Percentiles rank a stretch among this genome's conserved stretches.
phyloP scores from a whole-genome alignment of 345 rosid genomes.

The Eucalyptus caleyi region DNA sequence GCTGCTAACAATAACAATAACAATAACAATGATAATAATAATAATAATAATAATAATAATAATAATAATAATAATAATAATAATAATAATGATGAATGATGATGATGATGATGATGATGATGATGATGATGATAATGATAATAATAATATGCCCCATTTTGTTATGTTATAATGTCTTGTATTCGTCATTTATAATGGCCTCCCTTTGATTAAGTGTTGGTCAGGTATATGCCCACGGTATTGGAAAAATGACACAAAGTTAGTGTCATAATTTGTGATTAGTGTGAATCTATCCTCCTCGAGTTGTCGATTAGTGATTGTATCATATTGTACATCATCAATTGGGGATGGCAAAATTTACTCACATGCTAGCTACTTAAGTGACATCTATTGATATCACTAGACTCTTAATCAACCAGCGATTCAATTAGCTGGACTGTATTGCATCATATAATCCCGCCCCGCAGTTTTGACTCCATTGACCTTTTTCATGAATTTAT shows the following conservation, averaged over 20 bases:
- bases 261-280: not conserved
- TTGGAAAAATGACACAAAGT: not conserved
- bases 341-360: not conserved
- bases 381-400: not conserved
- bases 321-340: not conserved
- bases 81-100: no score
- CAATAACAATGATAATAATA: no score
- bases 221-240: no score
- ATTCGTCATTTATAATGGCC: no score
- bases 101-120: no score
- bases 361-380: not conserved
- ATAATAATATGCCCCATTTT: no score
- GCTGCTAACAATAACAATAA: no score
- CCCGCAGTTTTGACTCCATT: not conserved
- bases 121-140: no score
- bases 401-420: fast-evolving
- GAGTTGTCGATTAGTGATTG: not conserved
- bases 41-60: no score
- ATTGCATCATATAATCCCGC: not conserved
- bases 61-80: no score
- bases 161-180: no score
- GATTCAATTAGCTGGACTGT: not conserved
- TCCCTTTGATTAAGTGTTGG: no score
- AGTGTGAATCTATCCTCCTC: not conserved
- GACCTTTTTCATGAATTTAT: not conserved